Conservation (phyloP, 2,329 filamentous ascomycete species). For the Pseudogymnoascus sp. region DNA sequence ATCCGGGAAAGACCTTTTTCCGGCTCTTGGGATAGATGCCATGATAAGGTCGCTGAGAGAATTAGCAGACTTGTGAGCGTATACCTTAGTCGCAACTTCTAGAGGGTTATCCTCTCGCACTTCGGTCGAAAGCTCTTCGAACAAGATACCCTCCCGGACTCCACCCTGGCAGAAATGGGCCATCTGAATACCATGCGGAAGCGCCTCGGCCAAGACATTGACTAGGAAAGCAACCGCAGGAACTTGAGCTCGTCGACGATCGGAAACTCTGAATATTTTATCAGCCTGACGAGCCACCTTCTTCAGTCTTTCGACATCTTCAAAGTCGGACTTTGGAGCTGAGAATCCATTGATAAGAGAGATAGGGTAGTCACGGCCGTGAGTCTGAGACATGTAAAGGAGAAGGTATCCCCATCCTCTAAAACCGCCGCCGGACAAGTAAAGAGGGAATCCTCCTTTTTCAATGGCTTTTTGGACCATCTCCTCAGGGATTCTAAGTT, state of each 20-base stretch:
- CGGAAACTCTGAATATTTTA: conserved; percentile 54
- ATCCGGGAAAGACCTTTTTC: conserved; percentile 28
- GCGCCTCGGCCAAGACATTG: conserved; percentile 51
- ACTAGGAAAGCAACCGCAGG: conserved; percentile 62
- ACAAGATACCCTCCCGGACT: conserved; percentile 61
- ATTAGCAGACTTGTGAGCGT: conserved; percentile 41
- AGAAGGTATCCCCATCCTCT: conserved; percentile 66
- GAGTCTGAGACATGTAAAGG: conserved; percentile 48
- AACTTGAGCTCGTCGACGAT: conserved; percentile 57
- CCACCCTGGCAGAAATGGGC: conserved; percentile 67
- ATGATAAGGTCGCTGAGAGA: conserved; percentile 42
- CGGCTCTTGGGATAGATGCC: conserved; percentile 37
- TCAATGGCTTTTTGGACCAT: conserved; percentile 38
- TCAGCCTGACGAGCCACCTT: conserved; percentile 31
- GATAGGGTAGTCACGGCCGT: conserved; percentile 57
- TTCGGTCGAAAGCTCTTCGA: conserved; percentile 41
- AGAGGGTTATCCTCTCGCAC: conserved; percentile 50
- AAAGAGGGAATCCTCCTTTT: conserved; percentile 49
- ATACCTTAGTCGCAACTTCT: conserved; percentile 49
- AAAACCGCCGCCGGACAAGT: conserved; percentile 64
- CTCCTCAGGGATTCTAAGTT: conserved; percentile 46
- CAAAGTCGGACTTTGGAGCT: conserved; percentile 17
- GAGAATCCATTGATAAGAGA: conserved; percentile 62
- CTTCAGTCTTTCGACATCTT: conserved; percentile 24
- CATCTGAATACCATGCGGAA: conserved; percentile 51